These are phyloP conservation scores for Uronychia setigera DNA, from an alignment of 73 alveolate species.

Conservation along the genomic window DNA sequence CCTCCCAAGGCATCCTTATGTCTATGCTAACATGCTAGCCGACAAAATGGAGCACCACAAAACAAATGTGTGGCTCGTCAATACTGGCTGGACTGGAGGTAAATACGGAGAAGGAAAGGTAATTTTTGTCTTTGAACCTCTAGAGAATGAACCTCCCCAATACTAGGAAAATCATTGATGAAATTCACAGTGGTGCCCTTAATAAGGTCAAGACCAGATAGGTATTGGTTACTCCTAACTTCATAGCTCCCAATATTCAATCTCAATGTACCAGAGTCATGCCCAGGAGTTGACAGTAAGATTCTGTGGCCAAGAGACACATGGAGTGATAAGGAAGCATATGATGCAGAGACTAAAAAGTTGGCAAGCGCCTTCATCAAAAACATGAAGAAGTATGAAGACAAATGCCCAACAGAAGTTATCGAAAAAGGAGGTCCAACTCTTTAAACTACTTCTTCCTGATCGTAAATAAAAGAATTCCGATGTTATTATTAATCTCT, in stretches of 20 bases:
- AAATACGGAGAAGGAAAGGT: constrained; percentile 89
- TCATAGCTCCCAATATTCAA: constrained; percentile 69
- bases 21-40: constrained; percentile 94
- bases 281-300: constrained; percentile 81
- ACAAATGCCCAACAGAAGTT: constrained; percentile 58
- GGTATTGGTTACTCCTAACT: constrained; percentile 8
- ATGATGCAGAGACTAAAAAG: constrained; percentile 23
- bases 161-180: constrained; percentile 94
- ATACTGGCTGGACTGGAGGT: constrained; percentile 99
- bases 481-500: too few species aligned
- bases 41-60: constrained; percentile 86
- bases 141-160: constrained; percentile 81
- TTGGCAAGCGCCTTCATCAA: constrained; percentile 39
- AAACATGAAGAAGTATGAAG: constrained; percentile 56
- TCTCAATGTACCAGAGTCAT: constrained; percentile 80
- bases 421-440: constrained; percentile 60
- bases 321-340: constrained; percentile 69
- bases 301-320: constrained; percentile 79
- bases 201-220: constrained; percentile 65
- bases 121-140: too few species aligned
- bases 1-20: constrained; percentile 93
- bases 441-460: too few species aligned
- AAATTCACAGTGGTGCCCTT: constrained; percentile 88
- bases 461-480: too few species aligned
- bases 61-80: constrained; percentile 90